Conservation (phyloP, 306 rosid species). For the Ormosia emarginata region DNA sequence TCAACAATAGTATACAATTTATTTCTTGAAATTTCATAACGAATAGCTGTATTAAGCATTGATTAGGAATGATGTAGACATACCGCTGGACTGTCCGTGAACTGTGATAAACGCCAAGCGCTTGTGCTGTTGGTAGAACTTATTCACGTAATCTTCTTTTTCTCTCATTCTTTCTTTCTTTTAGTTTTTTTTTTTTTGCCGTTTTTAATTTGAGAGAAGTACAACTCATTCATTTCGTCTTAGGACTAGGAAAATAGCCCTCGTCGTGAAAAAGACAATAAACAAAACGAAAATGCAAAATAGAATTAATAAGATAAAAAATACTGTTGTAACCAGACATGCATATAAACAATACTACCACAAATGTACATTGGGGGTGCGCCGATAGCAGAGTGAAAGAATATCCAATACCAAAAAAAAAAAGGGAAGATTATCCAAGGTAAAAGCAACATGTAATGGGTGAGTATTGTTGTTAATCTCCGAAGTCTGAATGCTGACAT, state of each 20-base stretch:
- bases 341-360: background rate
- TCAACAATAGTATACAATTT: background rate
- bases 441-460: slow-evolving; percentile 25
- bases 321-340: background rate
- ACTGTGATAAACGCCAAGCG: background rate
- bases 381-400: slow-evolving; percentile 15
- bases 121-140: background rate
- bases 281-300: too few relatives aligned
- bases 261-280: too few relatives aligned
- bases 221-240: background rate
- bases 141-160: background rate
- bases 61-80: background rate
- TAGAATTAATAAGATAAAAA: background rate
- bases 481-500: background rate
- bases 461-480: background rate
- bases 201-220: background rate
- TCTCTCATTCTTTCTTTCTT: background rate
- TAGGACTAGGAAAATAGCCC: background rate
- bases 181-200: background rate
- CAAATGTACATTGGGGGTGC: slow-evolving; percentile 4
- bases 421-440: background rate
- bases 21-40: background rate
- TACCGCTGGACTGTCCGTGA: background rate
- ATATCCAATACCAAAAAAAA: background rate
- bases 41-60: background rate